Conservation (phyloP, 2,329 filamentous ascomycete species). For the Trichoderma sp. region DNA sequence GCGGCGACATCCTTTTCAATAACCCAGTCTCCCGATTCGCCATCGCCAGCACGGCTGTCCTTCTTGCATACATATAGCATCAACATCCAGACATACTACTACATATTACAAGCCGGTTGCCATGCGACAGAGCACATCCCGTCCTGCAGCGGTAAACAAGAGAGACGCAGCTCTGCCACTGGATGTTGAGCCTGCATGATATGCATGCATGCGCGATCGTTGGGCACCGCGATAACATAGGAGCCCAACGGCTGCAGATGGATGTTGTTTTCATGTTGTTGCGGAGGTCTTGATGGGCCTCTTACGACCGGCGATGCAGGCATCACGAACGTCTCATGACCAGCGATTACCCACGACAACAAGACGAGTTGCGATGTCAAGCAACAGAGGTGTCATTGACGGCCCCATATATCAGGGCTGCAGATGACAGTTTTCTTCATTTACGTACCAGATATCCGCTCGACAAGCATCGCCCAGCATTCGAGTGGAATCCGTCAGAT, state of each 20-base stretch:
- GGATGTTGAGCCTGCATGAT: constrained; percentile 17
- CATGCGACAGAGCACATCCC: constrained; percentile 17
- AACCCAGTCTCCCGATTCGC: constrained; percentile 10
- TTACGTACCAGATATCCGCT: too few species aligned
- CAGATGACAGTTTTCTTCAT: too few species aligned
- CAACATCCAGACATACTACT: too few species aligned
- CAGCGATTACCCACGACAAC: too few species aligned
- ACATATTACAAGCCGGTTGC: neutral
- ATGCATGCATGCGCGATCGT: constrained; percentile 15
- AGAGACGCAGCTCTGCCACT: constrained; percentile 8
- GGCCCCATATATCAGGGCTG: too few species aligned
- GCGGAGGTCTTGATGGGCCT: neutral
- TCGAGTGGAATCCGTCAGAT: neutral
- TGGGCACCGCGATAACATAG: constrained; percentile 7
- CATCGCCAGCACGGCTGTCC: constrained; percentile 18
- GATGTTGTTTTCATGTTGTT: neutral
- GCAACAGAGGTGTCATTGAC: too few species aligned
- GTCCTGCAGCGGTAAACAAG: constrained; percentile 20
- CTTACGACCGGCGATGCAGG: neutral
- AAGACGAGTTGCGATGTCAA: too few species aligned
- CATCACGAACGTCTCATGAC: neutral
- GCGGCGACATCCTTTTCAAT: constrained; percentile 19
- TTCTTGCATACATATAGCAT: neutral
- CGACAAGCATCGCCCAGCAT: neutral
- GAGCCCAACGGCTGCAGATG: neutral